phyloP scores from a whole-genome alignment of 805 yeast species.

The Saturnispora sanitii region DNA sequence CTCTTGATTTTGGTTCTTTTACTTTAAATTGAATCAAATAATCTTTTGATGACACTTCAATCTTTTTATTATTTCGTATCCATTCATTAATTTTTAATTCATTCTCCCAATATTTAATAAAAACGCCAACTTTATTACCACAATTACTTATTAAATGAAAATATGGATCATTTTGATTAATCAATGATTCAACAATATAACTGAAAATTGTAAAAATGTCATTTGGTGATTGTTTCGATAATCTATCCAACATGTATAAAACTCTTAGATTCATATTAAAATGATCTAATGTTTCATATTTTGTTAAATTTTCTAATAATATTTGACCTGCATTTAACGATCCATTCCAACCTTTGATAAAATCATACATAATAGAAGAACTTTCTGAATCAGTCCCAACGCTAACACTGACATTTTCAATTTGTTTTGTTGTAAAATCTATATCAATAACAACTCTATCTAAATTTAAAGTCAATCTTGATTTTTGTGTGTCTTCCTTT shows the following conservation, averaged over 20 bases:
- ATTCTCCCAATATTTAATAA: conserved; percentile 26
- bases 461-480: conserved; percentile 7
- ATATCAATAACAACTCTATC: conserved; percentile 9
- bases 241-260: conserved; percentile 24
- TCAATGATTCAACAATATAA: conserved; percentile 20
- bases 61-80: conserved; percentile 12
- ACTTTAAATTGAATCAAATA: conserved; percentile 27
- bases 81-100: conserved; percentile 12
- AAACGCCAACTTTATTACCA: conserved; percentile 26
- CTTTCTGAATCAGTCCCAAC: conserved; percentile 6
- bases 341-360: conserved; percentile 14
- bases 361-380: neutral
- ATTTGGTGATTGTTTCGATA: conserved; percentile 23
- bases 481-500: neutral
- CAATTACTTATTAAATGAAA: conserved; percentile 13
- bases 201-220: conserved; percentile 27
- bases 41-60: conserved; percentile 15
- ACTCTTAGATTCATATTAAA: conserved; percentile 27
- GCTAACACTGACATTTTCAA: conserved; percentile 2
- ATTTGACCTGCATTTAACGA: conserved; percentile 21
- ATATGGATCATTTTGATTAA: neutral
- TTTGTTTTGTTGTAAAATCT: conserved; percentile 3
- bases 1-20: conserved; percentile 16
- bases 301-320: conserved; percentile 21
- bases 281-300: conserved; percentile 21